A percentile compares a stretch with the other conserved stretches of the same genome.
These are phyloP conservation scores for Zasmidium angulare DNA, from an alignment of 2,329 filamentous ascomycete species.

Conservation along the genomic window DNA sequence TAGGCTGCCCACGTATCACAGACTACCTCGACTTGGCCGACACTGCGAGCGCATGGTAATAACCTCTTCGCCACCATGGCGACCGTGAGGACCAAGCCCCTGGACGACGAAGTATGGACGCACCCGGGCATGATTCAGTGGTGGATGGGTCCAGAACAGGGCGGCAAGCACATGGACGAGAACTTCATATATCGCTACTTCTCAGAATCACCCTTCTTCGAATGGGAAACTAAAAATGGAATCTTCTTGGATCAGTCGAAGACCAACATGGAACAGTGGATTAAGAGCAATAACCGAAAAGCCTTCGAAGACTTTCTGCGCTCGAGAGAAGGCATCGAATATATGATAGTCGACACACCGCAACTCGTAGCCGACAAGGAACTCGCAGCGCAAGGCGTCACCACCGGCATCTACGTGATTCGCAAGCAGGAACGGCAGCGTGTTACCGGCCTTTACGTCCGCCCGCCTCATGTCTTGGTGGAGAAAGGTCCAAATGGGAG, in stretches of 20 bases:
- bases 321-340: conserved; percentile 59
- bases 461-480: conserved; percentile 35
- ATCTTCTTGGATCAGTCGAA: conserved; percentile 54
- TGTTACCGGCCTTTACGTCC: conserved; percentile 36
- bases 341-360: conserved; percentile 59
- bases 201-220: conserved; percentile 63
- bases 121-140: conserved; percentile 28
- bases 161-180: conserved; percentile 38
- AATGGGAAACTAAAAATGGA: conserved; percentile 60
- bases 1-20: too few species aligned
- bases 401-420: conserved; percentile 59
- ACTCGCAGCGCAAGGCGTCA: conserved; percentile 28
- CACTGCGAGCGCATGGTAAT: too few species aligned
- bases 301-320: conserved; percentile 57
- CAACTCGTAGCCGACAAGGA: conserved; percentile 47
- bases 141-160: conserved; percentile 22
- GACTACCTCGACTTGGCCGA: too few species aligned
- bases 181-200: conserved; percentile 60
- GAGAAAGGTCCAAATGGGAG: conserved; percentile 31
- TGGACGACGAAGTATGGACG: conserved; percentile 28
- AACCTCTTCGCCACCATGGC: conserved; percentile 16
- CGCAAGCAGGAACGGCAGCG: conserved; percentile 56
- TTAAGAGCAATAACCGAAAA: conserved; percentile 55
- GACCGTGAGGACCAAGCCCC: conserved; percentile 11
- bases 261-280: conserved; percentile 49